Percentiles rank a stretch among this genome's conserved stretches.
These are phyloP conservation scores for Zasmidium angulare DNA, from an alignment of 2,329 filamentous ascomycete species.

Conservation along the genomic window DNA sequence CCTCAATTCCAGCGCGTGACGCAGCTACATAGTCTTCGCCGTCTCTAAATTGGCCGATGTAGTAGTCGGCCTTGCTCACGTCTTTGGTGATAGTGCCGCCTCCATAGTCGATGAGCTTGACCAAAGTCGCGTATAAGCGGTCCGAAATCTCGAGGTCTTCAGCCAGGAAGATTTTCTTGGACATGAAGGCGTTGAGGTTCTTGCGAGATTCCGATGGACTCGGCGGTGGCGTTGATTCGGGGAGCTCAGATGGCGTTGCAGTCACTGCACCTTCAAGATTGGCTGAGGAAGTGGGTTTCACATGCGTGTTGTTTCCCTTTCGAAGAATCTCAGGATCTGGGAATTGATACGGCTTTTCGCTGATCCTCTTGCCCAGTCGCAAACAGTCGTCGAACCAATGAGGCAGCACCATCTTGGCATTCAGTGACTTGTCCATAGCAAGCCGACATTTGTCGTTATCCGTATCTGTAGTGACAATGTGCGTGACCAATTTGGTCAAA, in stretches of 20 bases:
- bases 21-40: slow-evolving; percentile 76
- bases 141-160: slow-evolving; percentile 69
- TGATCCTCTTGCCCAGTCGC: slow-evolving; percentile 85
- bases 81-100: slow-evolving; percentile 68
- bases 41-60: slow-evolving; percentile 83
- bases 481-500: slow-evolving; percentile 74
- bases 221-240: slow-evolving; percentile 40
- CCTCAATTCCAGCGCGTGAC: slow-evolving; percentile 73
- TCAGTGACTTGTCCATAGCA: slow-evolving; percentile 64
- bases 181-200: slow-evolving; percentile 71
- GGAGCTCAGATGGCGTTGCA: slow-evolving; percentile 41
- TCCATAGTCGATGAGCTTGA: slow-evolving; percentile 67
- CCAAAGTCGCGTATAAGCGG: slow-evolving; percentile 66
- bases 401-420: slow-evolving; percentile 81
- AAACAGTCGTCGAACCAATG: slow-evolving; percentile 99
- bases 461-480: slow-evolving; percentile 79
- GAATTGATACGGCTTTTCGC: slow-evolving; percentile 80
- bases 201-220: slow-evolving; percentile 46
- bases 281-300: slow-evolving; percentile 21
- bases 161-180: slow-evolving; percentile 75
- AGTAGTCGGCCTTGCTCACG: slow-evolving; percentile 73
- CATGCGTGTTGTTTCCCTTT: slow-evolving; percentile 18
- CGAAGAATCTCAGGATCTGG: slow-evolving; percentile 80
- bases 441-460: slow-evolving; percentile 70
- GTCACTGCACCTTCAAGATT: slow-evolving; percentile 68